phyloP scores from a whole-genome alignment of 257 asterid species.

The Henckelia pumila region DNA sequence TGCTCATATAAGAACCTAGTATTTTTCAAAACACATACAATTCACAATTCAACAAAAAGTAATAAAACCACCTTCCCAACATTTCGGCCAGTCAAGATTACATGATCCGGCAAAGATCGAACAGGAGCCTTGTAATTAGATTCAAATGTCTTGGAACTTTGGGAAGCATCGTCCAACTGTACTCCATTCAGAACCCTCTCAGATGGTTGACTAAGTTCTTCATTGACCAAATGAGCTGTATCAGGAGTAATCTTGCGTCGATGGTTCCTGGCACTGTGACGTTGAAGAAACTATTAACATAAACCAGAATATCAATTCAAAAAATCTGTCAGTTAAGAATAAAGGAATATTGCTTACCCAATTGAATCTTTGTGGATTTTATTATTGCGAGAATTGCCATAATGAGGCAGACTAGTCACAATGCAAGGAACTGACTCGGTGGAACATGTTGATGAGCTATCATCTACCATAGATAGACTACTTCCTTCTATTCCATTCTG shows the following conservation, averaged over 20 bases:
- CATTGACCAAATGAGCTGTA: constrained; percentile 45
- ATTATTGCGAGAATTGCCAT: constrained; percentile 32
- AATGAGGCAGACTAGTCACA: constrained; percentile 38
- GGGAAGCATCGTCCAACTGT: constrained; percentile 32
- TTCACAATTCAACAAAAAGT: neutral
- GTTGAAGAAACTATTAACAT: constrained; percentile 14
- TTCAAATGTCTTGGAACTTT: constrained; percentile 33
- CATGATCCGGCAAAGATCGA: constrained; percentile 36
- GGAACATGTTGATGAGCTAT: constrained; percentile 90
- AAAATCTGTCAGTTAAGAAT: neutral
- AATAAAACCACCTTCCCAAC: constrained; percentile 35
- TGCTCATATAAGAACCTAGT: neutral
- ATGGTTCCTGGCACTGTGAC: constrained; percentile 54
- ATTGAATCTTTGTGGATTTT: constrained; percentile 53
- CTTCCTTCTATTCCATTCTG: constrained; percentile 61
- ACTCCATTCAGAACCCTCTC: constrained; percentile 38
- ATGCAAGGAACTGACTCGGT: constrained; percentile 78
- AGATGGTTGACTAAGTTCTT: constrained; percentile 40
- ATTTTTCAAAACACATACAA: neutral
- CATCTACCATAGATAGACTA: constrained; percentile 58
- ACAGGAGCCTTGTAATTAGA: constrained; percentile 31
- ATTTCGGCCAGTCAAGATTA: constrained; percentile 26
- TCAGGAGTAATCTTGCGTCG: constrained; percentile 43
- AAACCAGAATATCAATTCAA: neutral
- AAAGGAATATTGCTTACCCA: constrained; percentile 39